These are phyloP conservation scores for Taphrina communis DNA, from an alignment of 1,139 yeast species.

Conservation along the genomic window DNA sequence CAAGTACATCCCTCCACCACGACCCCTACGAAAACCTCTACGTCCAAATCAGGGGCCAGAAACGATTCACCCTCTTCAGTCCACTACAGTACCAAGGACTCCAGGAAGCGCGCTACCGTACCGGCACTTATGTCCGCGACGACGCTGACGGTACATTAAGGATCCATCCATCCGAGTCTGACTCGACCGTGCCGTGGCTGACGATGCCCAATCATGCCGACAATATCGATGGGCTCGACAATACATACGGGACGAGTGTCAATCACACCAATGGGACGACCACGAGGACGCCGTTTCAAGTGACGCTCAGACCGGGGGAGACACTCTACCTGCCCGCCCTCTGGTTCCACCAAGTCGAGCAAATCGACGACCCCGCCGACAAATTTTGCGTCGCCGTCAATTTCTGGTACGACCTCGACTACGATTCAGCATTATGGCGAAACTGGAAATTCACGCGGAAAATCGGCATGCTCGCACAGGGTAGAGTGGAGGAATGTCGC, in stretches of 20 bases:
- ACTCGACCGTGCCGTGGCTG: slow-evolving; percentile 19
- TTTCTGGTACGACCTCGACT: slow-evolving; percentile 52
- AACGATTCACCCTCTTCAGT: slow-evolving; percentile 52
- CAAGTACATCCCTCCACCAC: slow-evolving; percentile 54
- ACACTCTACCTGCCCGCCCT: slow-evolving; percentile 54
- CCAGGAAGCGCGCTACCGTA: slow-evolving; percentile 31
- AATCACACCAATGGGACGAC: neutral
- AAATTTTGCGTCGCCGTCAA: slow-evolving; percentile 52
- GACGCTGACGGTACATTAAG: neutral
- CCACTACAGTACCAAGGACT: slow-evolving; percentile 48
- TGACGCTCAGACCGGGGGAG: slow-evolving; percentile 53
- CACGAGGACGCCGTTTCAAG: slow-evolving; percentile 43
- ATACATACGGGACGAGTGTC: neutral
- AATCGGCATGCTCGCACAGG: slow-evolving; percentile 29
- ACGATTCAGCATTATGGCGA: slow-evolving; percentile 44
- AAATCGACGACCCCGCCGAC: slow-evolving; percentile 47
- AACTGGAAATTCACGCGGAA: slow-evolving; percentile 39
- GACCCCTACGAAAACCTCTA: slow-evolving; percentile 54
- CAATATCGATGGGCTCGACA: neutral
- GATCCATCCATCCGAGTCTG: neutral
- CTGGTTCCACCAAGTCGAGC: slow-evolving; percentile 54
- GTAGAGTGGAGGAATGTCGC: slow-evolving; percentile 3
- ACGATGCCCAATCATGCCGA: slow-evolving; percentile 9
- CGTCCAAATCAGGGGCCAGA: slow-evolving; percentile 52
- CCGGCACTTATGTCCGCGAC: slow-evolving; percentile 14